Percentiles rank a stretch among this genome's conserved stretches.
Conservation (phyloP, 805 yeast species). For the Candida khao-thaluensis region DNA sequence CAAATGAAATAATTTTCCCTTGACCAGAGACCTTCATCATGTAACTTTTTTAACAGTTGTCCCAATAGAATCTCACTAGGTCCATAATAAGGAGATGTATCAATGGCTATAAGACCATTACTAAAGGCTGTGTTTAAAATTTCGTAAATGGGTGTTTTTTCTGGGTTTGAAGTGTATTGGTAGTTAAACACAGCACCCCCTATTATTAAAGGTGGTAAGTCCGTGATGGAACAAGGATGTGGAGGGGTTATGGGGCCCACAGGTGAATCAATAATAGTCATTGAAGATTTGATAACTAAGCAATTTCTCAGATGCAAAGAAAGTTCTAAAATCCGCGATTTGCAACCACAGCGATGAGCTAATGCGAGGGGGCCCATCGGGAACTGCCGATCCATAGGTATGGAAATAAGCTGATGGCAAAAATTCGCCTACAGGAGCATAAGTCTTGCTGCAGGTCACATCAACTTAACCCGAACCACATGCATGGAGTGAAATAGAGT, state of each 20-base stretch:
- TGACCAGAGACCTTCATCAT: conserved; percentile 28
- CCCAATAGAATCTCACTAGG: conserved; percentile 80
- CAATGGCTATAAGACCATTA: conserved; percentile 73
- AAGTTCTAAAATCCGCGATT: not conserved
- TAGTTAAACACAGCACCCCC: conserved; percentile 91
- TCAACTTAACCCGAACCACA: too few species aligned
- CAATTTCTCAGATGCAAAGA: conserved; percentile 1
- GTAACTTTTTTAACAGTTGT: conserved; percentile 44
- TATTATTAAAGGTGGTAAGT: conserved; percentile 58
- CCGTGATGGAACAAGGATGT: conserved; percentile 25
- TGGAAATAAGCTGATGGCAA: too few species aligned
- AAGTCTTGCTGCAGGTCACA: too few species aligned
- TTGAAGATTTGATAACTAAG: conserved; percentile 1
- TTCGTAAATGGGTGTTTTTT: conserved; percentile 52
- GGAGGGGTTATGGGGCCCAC: conserved; percentile 21
- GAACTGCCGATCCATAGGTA: too few species aligned
- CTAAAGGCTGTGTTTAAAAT: conserved; percentile 61
- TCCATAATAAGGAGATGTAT: conserved; percentile 93
- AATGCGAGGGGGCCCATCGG: not conserved
- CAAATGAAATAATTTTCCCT: conserved; percentile 69
- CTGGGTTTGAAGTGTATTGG: conserved; percentile 74
- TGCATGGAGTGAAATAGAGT: too few species aligned
- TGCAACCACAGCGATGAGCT: not conserved
- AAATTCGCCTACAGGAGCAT: too few species aligned
- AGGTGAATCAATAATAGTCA: conserved; percentile 12